A percentile compares a stretch with the other conserved stretches of the same genome.
Evolutionary conservation across 1,284 basidiomycete species (phyloP).

Genomic region (Thelephora terrestris): DNA sequence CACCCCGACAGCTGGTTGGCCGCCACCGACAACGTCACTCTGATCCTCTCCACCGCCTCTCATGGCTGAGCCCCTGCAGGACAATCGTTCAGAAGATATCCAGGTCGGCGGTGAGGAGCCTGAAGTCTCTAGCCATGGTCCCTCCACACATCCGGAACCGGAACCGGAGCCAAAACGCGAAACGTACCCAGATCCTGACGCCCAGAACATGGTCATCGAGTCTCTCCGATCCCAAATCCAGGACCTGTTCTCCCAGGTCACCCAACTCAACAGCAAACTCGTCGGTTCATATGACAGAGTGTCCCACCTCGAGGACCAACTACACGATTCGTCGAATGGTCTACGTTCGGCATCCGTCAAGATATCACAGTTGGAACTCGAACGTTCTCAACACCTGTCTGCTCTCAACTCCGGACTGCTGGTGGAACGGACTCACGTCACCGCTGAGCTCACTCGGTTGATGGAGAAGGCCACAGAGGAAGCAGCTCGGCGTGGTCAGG

Average conservation of each 20-base stretch:
- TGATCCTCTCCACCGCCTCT: not conserved
- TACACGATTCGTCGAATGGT: constrained; percentile 57
- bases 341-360: constrained; percentile 50
- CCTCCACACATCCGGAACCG: too few relatives aligned
- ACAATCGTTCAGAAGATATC: not conserved
- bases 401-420: constrained; percentile 82
- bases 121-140: not conserved
- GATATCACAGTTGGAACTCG: constrained; percentile 62
- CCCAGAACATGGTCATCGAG: constrained; percentile 66
- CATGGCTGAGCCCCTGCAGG: not conserved
- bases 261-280: constrained; percentile 86
- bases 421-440: constrained; percentile 89
- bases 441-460: constrained; percentile 82
- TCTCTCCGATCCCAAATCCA: constrained; percentile 75
- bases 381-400: constrained; percentile 67
- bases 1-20: not conserved
- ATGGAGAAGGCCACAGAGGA: constrained; percentile 95
- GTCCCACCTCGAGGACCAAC: constrained; percentile 87
- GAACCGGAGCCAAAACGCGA: constrained; percentile 2
- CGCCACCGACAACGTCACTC: not conserved
- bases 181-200: constrained; percentile 32
- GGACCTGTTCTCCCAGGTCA: constrained; percentile 84
- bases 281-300: constrained; percentile 87
- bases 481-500: constrained; percentile 83
- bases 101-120: not conserved